Conservation (phyloP, 139 green algal genomes). For the Picochlorum sp. region DNA sequence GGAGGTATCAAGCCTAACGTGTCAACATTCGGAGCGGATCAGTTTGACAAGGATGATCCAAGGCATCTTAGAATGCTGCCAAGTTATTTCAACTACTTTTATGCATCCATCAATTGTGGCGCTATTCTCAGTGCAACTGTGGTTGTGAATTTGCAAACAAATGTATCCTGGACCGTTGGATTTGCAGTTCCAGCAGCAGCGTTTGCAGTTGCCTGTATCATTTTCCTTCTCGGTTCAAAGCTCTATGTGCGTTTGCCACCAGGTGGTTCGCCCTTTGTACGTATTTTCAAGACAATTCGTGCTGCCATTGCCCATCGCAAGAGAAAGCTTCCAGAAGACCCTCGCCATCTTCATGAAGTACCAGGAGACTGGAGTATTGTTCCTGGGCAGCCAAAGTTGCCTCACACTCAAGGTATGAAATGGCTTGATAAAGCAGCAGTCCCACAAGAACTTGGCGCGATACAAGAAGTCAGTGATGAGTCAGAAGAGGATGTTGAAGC, state of each 20-base stretch:
- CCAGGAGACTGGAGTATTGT: conserved; percentile 8
- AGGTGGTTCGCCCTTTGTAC: conserved; percentile 28
- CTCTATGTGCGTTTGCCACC: conserved; percentile 43
- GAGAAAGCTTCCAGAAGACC: conserved; percentile 7
- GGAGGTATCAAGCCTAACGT: conserved; percentile 98
- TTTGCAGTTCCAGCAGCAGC: conserved; percentile 68
- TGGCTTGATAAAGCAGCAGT: conserved; percentile 20
- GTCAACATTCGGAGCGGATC: conserved; percentile 82
- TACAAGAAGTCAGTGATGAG: background rate
- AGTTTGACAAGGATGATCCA: conserved; percentile 76
- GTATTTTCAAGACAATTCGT: conserved; percentile 8
- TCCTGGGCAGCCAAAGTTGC: conserved; percentile 15
- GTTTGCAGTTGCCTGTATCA: conserved; percentile 57
- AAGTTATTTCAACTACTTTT: conserved; percentile 93
- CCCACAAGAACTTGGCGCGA: background rate
- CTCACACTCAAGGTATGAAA: background rate
- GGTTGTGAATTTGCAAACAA: conserved; percentile 33
- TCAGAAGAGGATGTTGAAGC: background rate
- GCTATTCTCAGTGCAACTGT: conserved; percentile 57
- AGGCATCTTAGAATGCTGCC: conserved; percentile 48
- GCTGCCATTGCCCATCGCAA: conserved; percentile 14
- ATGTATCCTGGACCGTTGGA: conserved; percentile 61
- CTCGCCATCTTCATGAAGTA: conserved; percentile 14
- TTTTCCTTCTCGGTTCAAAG: conserved; percentile 48
- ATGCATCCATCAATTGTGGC: conserved; percentile 89